These are phyloP conservation scores for Phialocephala subalpina DNA, from an alignment of 2,329 filamentous ascomycete species.

Conservation along the genomic window DNA sequence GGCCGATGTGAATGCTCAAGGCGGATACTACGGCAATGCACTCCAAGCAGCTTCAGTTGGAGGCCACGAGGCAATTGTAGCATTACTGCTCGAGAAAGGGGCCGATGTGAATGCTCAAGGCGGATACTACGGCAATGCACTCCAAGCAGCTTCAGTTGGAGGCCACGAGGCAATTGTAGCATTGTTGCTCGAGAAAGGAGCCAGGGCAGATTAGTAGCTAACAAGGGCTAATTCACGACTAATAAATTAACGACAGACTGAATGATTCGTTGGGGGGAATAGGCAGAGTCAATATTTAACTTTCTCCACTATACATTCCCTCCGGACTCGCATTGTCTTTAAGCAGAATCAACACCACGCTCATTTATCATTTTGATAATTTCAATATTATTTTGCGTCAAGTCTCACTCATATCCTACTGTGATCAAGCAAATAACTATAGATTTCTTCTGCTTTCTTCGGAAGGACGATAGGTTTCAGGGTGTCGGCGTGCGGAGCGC, in stretches of 20 bases:
- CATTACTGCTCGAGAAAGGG: slow-evolving; percentile 6
- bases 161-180: slow-evolving; percentile 3
- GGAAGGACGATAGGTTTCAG: neutral
- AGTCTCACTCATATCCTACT: too few relatives aligned
- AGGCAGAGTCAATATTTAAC: too few relatives aligned
- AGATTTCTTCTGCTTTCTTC: neutral
- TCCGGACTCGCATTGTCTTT: too few relatives aligned
- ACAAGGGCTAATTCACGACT: too few relatives aligned
- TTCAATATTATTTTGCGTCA: too few relatives aligned
- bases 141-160: neutral
- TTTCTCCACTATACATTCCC: too few relatives aligned
- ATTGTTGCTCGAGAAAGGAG: slow-evolving; percentile 7
- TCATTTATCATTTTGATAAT: too few relatives aligned
- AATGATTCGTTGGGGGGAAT: neutral
- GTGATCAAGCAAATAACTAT: neutral
- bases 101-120: slow-evolving; percentile 3
- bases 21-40: slow-evolving; percentile 5
- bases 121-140: neutral
- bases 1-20: slow-evolving; percentile 11
- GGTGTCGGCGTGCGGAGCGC: neutral
- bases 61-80: neutral
- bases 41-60: neutral
- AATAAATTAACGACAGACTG: neutral
- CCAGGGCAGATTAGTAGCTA: neutral
- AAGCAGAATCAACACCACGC: too few relatives aligned